Percentiles rank a stretch among this genome's conserved stretches.
Conservation (phyloP, 2,329 filamentous ascomycete genomes). For the Diaporthe australafricana region DNA sequence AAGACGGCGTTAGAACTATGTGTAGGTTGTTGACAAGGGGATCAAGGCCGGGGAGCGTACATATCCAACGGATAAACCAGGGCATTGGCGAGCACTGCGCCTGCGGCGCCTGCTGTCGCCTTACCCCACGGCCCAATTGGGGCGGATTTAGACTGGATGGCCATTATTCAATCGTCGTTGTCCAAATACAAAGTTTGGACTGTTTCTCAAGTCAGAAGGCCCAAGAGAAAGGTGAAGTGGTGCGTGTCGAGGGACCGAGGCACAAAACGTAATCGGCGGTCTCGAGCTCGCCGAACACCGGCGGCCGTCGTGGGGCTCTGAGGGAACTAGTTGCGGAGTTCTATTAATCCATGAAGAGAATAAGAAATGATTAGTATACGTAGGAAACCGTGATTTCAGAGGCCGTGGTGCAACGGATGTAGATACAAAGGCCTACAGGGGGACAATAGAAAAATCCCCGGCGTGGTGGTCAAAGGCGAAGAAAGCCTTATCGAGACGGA, state of each 20-base stretch:
- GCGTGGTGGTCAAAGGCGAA: neutral
- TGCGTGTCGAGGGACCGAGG: slow-evolving; percentile 64
- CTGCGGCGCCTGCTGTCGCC: slow-evolving; percentile 91
- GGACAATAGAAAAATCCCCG: neutral
- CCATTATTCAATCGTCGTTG: slow-evolving; percentile 63
- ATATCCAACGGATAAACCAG: slow-evolving; percentile 97
- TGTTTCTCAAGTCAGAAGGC: neutral
- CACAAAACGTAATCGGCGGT: slow-evolving; percentile 48
- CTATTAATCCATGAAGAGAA: neutral
- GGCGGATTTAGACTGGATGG: slow-evolving; percentile 71
- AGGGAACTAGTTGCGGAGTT: neutral
- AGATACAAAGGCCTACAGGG: neutral
- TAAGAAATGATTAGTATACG: neutral
- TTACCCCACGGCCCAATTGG: slow-evolving; percentile 90
- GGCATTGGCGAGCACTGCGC: slow-evolving; percentile 93
- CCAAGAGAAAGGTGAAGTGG: neutral
- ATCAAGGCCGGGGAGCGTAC: slow-evolving; percentile 59
- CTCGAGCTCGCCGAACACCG: slow-evolving; percentile 33
- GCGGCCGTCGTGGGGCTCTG: slow-evolving; percentile 28
- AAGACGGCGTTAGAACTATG: slow-evolving; percentile 47
- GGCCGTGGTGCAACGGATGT: neutral
- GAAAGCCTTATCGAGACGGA: slow-evolving; percentile 18
- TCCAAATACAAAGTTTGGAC: neutral
- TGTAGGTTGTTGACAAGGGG: neutral
- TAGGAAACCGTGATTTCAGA: neutral